These are phyloP conservation scores for Macadamia tetraphylla DNA, from an alignment of 164 flowering plant species.

Conservation along the genomic window DNA sequence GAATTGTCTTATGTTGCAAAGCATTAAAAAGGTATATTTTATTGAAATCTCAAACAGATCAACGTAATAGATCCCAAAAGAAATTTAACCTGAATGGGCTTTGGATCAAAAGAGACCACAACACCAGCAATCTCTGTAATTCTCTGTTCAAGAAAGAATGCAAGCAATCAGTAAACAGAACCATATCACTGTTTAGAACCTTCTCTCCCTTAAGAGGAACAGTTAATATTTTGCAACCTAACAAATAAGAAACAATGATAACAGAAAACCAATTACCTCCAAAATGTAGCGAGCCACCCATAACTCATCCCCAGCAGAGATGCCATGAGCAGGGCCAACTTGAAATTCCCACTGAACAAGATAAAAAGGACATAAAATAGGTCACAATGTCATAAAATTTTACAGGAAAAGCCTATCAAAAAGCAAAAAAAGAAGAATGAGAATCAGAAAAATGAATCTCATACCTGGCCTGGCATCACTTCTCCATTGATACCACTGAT, in stretches of 20 bases:
- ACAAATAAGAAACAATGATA: not conserved
- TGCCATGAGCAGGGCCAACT: conserved; percentile 85
- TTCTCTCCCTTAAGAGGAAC: not conserved
- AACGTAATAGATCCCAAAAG: not conserved
- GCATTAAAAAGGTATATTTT: not conserved
- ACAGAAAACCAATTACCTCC: conserved; percentile 44
- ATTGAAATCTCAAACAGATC: not conserved
- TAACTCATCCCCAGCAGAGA: conserved; percentile 76
- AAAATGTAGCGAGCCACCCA: conserved; percentile 90
- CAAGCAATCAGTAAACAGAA: not conserved
- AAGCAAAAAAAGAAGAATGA: not conserved
- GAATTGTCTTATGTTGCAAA: not conserved
- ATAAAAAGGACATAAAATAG: not conserved
- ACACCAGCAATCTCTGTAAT: conserved; percentile 87
- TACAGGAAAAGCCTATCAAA: not conserved
- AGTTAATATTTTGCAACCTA: not conserved
- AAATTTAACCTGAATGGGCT: conserved; percentile 62
- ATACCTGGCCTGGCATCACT: conserved; percentile 55
- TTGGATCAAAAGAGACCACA: conserved; percentile 82
- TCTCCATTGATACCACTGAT: conserved; percentile 51
- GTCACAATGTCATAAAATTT: not conserved
- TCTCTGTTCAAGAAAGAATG: conserved; percentile 45
- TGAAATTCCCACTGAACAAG: conserved; percentile 82
- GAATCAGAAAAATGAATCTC: no score
- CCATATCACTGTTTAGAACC: not conserved